A percentile compares a stretch with the other conserved stretches of the same genome.
These are phyloP conservation scores for Phytophthora chlamydospora DNA, from an alignment of 352 stramenopile species.

Conservation along the genomic window DNA sequence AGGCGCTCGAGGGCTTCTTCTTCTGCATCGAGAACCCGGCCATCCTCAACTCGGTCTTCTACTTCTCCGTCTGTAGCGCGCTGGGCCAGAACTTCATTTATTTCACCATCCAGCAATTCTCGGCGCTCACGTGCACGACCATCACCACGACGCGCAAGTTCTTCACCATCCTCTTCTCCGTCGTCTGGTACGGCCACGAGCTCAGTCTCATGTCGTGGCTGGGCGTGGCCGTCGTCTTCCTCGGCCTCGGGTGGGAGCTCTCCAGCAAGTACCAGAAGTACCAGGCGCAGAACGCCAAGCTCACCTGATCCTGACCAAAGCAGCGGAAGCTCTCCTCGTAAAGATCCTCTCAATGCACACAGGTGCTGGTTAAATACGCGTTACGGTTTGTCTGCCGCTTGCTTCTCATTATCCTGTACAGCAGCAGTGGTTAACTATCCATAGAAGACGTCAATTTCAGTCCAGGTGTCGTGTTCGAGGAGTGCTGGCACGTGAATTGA, in stretches of 20 bases:
- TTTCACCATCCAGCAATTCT: slow-evolving; percentile 98
- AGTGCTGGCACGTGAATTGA: slow-evolving; percentile 14
- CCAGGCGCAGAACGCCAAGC: slow-evolving; percentile 55
- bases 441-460: slow-evolving; percentile 7
- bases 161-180: slow-evolving; percentile 98
- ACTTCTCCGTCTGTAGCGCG: slow-evolving; percentile 96
- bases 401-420: slow-evolving; percentile 14
- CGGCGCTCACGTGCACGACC: slow-evolving; percentile 97
- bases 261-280: slow-evolving; percentile 90
- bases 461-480: slow-evolving; percentile 20
- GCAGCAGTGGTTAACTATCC: not conserved
- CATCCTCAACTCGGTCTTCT: slow-evolving; percentile 88
- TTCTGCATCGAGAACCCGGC: slow-evolving; percentile 87
- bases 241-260: slow-evolving; percentile 86
- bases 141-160: slow-evolving; percentile 99
- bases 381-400: not conserved
- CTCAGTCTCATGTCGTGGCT: slow-evolving; percentile 93
- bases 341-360: slow-evolving; percentile 32
- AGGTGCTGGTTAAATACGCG: slow-evolving; percentile 18
- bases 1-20: slow-evolving; percentile 69
- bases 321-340: slow-evolving; percentile 33
- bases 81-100: slow-evolving; percentile 99
- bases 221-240: slow-evolving; percentile 91
- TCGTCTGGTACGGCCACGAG: slow-evolving; percentile 95
- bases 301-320: slow-evolving; percentile 26